phyloP scores from a whole-genome alignment of 2,329 filamentous ascomycete genomes.

The Fusarium phyllophilum region DNA sequence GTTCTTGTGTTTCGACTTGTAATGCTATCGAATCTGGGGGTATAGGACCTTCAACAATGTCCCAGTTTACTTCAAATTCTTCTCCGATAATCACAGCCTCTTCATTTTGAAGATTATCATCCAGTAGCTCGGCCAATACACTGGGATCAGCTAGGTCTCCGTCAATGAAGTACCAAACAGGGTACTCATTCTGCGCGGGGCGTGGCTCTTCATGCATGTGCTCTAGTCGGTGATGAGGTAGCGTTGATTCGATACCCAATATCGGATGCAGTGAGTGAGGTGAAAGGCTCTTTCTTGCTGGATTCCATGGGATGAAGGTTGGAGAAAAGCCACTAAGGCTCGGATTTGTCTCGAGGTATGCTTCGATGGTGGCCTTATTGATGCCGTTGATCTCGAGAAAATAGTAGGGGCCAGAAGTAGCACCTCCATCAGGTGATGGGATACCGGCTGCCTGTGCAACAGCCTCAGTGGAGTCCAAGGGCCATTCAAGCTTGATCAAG shows the following conservation, averaged over 20 bases:
- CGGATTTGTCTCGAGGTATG: background rate
- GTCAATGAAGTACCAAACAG: slow-evolving; percentile 16
- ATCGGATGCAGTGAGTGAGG: background rate
- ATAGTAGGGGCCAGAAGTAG: background rate
- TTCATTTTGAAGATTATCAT: too few relatives aligned
- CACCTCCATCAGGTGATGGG: too few relatives aligned
- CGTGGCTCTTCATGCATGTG: background rate
- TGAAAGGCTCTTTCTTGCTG: background rate
- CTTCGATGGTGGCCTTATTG: background rate
- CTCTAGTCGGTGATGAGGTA: background rate
- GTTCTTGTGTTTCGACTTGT: background rate
- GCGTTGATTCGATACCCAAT: background rate
- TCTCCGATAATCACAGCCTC: too few relatives aligned
- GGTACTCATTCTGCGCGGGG: background rate
- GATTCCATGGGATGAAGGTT: slow-evolving; percentile 3
- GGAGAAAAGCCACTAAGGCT: background rate
- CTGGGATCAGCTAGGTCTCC: background rate
- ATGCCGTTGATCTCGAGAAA: slow-evolving; percentile 5
- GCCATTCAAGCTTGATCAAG: slow-evolving; percentile 1
- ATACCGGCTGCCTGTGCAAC: background rate
- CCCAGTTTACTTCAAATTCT: too few relatives aligned
- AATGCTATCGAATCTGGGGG: background rate
- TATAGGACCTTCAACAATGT: background rate
- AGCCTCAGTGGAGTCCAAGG: background rate
- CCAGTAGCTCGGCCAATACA: too few relatives aligned